Evolutionary conservation across 2,329 filamentous ascomycete genomes (phyloP).

Genomic region (Cladosporium sp.): DNA sequence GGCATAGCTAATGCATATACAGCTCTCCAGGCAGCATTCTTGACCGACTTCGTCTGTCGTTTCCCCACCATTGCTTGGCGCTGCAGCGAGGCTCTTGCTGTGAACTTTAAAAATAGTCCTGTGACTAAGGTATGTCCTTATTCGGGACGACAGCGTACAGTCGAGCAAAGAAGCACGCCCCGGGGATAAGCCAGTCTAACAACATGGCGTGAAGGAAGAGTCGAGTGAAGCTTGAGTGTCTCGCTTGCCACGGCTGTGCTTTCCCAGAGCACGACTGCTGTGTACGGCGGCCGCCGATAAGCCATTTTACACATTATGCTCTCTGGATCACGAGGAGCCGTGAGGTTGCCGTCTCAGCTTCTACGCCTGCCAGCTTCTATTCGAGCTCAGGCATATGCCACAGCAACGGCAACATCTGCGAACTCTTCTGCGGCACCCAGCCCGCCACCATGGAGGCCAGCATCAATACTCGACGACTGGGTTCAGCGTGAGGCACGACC

Average conservation of each 20-base stretch:
- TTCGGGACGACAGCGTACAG: background rate
- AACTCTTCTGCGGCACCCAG: slow-evolving; percentile 14
- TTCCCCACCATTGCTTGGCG: background rate
- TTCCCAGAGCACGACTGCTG: background rate
- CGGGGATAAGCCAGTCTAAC: background rate
- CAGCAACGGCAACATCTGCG: background rate
- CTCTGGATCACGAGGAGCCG: background rate
- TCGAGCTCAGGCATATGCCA: background rate
- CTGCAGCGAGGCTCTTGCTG: slow-evolving; percentile 1
- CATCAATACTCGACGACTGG: slow-evolving; percentile 66
- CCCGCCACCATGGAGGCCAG: slow-evolving; percentile 56
- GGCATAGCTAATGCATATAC: background rate
- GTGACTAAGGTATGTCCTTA: background rate
- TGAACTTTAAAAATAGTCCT: background rate
- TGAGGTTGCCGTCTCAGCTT: background rate
- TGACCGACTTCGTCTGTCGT: background rate
- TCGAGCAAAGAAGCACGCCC: background rate
- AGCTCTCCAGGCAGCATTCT: background rate
- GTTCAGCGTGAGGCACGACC: slow-evolving; percentile 86
- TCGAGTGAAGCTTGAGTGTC: background rate
- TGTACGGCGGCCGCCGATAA: background rate
- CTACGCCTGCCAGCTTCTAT: slow-evolving; percentile 7
- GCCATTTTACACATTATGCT: background rate
- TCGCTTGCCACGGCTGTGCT: background rate
- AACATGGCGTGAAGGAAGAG: background rate